Evolutionary conservation across 257 asterid genomes (phyloP), one percentile per base, ranked within the genome.

Genomic region (Nicotiana paniculata): DNA sequence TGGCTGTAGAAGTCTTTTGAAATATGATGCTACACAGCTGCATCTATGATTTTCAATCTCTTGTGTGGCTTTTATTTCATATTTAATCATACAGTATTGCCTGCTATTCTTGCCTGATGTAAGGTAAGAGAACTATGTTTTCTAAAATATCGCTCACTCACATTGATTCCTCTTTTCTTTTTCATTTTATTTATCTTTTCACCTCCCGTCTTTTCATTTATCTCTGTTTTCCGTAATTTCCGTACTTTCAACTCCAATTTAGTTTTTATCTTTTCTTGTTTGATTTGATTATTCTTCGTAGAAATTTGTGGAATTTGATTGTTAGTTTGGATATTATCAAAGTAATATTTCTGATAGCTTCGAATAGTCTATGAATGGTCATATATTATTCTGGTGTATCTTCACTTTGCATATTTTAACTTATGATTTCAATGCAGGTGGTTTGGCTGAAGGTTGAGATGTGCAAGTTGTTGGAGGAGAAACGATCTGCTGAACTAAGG

Each of bases 401-500:
- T 46, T 72, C 37, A 72, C 61, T 72, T 72, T 72, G 59, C 24
- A 2, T 46, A 39, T 21, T 70, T 70, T 70, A 46, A 69, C 3
- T 13, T 43, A 24, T n/a, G 13, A 24, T n/a, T 72, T 46, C 26
- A 24, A 67, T 87, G 86, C 91, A 95, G 99, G 97, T 88, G 81
- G 86, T 88, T 77, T 94, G 98, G 99, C 93, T 94, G 81, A 94
- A 91, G 91, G 96, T 92, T 82, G 96, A 94, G 89, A 84, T 92
- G 86, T 93, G 95, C 92, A 96, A 93, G 85, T 90, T 94, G 91
- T 88, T 94, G 18, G 97, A 96, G 90, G 97, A 90, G 87, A 96
- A 94, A 86, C 92, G 91, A 85, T 94, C 97, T 63, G 93, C 96
- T 53, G 98, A 93, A 87, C 97, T 96, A 86, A 94, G 98, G 99